phyloP scores from a whole-genome alignment of 768 basidiomycete species.

The Macrolepiota fuliginosa region DNA sequence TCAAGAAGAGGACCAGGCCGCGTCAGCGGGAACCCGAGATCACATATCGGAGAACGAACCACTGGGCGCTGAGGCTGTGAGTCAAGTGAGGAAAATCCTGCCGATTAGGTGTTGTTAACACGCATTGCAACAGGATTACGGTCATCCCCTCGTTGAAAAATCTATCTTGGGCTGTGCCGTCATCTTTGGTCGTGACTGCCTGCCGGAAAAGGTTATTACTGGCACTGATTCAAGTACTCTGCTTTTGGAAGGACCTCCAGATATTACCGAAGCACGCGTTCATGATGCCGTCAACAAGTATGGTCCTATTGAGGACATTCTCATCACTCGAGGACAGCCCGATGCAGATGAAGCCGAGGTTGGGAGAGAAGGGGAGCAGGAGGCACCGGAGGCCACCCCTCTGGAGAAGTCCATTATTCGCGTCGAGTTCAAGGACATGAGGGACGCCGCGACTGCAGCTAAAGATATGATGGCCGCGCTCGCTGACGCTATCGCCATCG shows the following conservation, averaged over 20 bases:
- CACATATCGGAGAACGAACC: constrained; percentile 4
- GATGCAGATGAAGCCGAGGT: not conserved
- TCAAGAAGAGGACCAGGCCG: not conserved
- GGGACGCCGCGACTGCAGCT: constrained; percentile 6
- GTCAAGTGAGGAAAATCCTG: not conserved
- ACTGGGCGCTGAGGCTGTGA: not conserved
- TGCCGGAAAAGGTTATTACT: constrained; percentile 29
- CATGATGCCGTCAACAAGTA: constrained; percentile 9
- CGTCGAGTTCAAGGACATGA: constrained; percentile 10
- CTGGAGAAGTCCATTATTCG: not conserved
- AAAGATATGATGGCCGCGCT: not conserved
- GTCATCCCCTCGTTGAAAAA: constrained; percentile 18
- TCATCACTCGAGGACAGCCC: constrained; percentile 1
- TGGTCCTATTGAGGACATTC: constrained; percentile 6
- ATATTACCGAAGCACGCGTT: constrained; percentile 7
- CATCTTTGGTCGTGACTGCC: constrained; percentile 30
- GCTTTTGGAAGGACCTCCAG: constrained; percentile 2
- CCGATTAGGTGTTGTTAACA: not conserved
- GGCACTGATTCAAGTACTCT: constrained; percentile 30
- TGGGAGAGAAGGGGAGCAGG: not conserved
- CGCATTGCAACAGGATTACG: not conserved
- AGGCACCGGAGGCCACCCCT: not conserved
- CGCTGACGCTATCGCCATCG: constrained; percentile 3
- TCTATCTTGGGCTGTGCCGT: constrained; percentile 25
- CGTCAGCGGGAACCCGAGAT: not conserved